Evolutionary conservation across 257 asterid genomes (phyloP).

Genomic region (Thymus mandschuricus): DNA sequence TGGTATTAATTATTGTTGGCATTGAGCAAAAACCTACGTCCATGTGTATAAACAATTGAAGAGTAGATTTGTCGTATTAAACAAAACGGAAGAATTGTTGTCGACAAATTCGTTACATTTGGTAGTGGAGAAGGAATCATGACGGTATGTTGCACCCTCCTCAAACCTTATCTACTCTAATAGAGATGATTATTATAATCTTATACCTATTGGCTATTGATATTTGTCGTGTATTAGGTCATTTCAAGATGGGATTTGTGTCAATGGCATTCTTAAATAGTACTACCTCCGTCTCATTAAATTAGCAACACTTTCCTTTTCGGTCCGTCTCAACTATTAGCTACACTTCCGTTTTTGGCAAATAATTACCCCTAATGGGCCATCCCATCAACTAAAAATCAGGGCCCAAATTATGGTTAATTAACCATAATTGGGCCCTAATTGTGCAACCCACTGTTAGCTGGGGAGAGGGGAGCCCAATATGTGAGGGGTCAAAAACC

Average conservation of each 20-base stretch:
- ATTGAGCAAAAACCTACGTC: constrained; percentile 34
- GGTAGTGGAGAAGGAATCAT: constrained; percentile 32
- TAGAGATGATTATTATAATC: background rate
- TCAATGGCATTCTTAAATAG: background rate
- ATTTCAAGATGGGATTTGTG: background rate
- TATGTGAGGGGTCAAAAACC: no score
- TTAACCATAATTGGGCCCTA: no score
- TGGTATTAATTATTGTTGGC: constrained; percentile 23
- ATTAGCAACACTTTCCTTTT: no score
- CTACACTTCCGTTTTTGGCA: no score
- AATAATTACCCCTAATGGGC: no score
- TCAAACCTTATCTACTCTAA: constrained; percentile 25
- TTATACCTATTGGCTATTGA: background rate
- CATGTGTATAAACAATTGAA: constrained; percentile 5
- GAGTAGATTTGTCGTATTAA: background rate
- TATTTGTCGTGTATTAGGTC: background rate
- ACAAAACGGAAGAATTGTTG: constrained; percentile 33
- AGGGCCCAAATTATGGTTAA: no score
- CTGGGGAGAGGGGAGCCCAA: no score
- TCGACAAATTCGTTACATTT: constrained; percentile 31
- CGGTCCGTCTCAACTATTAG: no score
- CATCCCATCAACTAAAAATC: no score
- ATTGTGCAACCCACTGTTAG: no score
- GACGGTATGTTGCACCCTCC: constrained; percentile 26
- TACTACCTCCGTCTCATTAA: no score